A percentile compares a stretch with the other conserved stretches of the same genome.
Conservation (phyloP, 2,329 filamentous ascomycete species). For the Fusarium buharicum region DNA sequence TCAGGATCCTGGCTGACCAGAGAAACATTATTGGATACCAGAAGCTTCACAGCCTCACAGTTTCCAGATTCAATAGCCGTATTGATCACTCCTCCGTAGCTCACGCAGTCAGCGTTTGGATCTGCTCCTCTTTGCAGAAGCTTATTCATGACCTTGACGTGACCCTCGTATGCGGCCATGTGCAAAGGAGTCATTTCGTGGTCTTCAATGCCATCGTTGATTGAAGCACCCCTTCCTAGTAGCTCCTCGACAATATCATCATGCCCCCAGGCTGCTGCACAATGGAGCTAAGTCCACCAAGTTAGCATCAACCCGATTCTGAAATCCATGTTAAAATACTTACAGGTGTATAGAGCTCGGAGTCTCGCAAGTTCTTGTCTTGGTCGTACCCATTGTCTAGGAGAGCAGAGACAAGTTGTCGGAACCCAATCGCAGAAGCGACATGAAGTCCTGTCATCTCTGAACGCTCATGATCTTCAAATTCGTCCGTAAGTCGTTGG, state of each 20-base stretch:
- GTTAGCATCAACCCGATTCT: too few relatives aligned
- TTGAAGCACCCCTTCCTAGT: slow-evolving; percentile 12
- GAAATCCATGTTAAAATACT: slow-evolving; percentile 17
- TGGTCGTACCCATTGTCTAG: slow-evolving; percentile 52
- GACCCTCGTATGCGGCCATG: slow-evolving; percentile 53
- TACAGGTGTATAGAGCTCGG: slow-evolving; percentile 50
- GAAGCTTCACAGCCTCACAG: slow-evolving; percentile 52
- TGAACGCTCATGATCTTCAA: slow-evolving; percentile 46
- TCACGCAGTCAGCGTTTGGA: slow-evolving; percentile 47
- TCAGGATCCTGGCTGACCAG: slow-evolving; percentile 41
- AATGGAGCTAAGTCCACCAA: slow-evolving; percentile 18
- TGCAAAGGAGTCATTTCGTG: slow-evolving; percentile 51
- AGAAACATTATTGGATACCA: slow-evolving; percentile 53
- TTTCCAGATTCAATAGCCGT: slow-evolving; percentile 56
- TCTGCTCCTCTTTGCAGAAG: slow-evolving; percentile 52
- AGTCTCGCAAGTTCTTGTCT: slow-evolving; percentile 50
- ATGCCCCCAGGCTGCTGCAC: slow-evolving; percentile 24
- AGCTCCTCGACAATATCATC: slow-evolving; percentile 27
- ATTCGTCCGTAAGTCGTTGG: slow-evolving; percentile 46
- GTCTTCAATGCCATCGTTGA: slow-evolving; percentile 48
- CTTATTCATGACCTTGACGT: slow-evolving; percentile 55
- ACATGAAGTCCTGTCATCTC: slow-evolving; percentile 53
- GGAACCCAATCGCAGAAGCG: slow-evolving; percentile 53
- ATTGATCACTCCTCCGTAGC: slow-evolving; percentile 52
- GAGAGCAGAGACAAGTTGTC: slow-evolving; percentile 51